Base-by-base conservation (phyloP, 352 stramenopile species). In the Pythium chondricola region DNA sequence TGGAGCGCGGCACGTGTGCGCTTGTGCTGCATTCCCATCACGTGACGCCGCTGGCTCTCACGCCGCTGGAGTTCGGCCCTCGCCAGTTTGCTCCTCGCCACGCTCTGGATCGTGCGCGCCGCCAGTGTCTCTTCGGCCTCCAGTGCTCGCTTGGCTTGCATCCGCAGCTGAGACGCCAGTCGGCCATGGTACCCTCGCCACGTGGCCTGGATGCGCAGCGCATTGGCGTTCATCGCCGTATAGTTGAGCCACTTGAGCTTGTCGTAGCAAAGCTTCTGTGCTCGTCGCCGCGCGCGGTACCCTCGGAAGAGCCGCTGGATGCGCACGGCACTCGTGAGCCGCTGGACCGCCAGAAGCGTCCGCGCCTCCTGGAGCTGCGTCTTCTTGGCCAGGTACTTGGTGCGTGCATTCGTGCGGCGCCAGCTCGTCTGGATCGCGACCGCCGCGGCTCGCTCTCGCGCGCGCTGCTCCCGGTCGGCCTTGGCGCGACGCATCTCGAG, bases 101-200 rank as follows among this genome's bases (percentile, higher is more conserved):
- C 61, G 29, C 57, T 37, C 37, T 95, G 82, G 50, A 95, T 85
- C 3, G 63, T 63, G 18, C 58, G 68, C 1, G 82, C 75, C 1
- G 84, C 82, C 14, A 69, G 46, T 6, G 70, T 43, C 31, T 85
- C 65, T 52, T 94, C 74, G 29, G 65, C 40, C 6, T 83, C 54
- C 18, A 88, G 57, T 9, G 59, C 70, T 31, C 56, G 56, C 37
- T 72, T 64, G 1, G 79, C 76, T 49, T 85, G 72, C 8, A 72
- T 48, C 7, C 65, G 63, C 41, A 93, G 20, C 37, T 85, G 78
- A 18, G 70, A 71, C 26, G 64, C 74, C 6, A 87, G 43, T 0
- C 79, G 78, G 16, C 72, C 78, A 39, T 87, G 78, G 48, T 71
- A 87, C 0, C 81, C 81, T n/a, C 83, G 72, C 76, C 77, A 94